Evolutionary conservation across 352 stramenopile genomes (phyloP).

Genomic region (Globisporangium sylvaticum): DNA sequence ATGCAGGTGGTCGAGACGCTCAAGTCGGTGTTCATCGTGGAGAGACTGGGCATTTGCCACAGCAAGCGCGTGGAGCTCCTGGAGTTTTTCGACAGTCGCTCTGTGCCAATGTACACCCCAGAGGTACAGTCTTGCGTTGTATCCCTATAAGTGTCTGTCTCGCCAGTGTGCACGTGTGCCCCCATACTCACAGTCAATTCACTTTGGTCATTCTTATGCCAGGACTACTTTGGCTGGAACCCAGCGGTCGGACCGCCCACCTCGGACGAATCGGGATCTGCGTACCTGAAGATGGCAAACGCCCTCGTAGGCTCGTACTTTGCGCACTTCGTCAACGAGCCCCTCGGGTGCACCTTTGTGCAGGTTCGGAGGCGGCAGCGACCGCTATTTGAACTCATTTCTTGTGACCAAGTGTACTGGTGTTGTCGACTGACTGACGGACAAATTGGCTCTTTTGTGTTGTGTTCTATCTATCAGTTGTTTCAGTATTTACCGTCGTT

Average conservation of each 20-base stretch:
- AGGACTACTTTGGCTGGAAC: slow-evolving; percentile 86
- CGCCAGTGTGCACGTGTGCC: background rate
- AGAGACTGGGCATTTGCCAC: slow-evolving; percentile 68
- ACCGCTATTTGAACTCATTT: background rate
- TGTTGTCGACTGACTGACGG: background rate
- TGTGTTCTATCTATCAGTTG: slow-evolving; percentile 30
- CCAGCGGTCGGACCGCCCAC: slow-evolving; percentile 32
- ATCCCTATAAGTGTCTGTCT: background rate
- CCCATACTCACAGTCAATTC: background rate
- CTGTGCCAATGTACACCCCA: slow-evolving; percentile 42
- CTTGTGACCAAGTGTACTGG: background rate
- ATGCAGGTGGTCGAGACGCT: slow-evolving; percentile 41
- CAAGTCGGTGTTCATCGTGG: slow-evolving; percentile 64
- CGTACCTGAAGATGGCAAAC: slow-evolving; percentile 59
- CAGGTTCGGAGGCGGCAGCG: slow-evolving; percentile 26
- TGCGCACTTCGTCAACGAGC: slow-evolving; percentile 51
- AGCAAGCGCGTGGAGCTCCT: slow-evolving; percentile 59
- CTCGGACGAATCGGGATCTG: slow-evolving; percentile 37
- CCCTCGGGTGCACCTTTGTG: slow-evolving; percentile 57
- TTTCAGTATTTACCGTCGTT: slow-evolving; percentile 69
- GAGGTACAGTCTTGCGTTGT: slow-evolving; percentile 19
- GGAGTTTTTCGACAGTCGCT: slow-evolving; percentile 46
- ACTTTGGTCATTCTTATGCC: slow-evolving; percentile 11
- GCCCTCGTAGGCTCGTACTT: slow-evolving; percentile 69
- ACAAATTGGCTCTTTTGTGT: slow-evolving; percentile 5